Evolutionary conservation across 2,329 filamentous ascomycete genomes (phyloP).

Genomic region (Cryoendolithus antarcticus): DNA sequence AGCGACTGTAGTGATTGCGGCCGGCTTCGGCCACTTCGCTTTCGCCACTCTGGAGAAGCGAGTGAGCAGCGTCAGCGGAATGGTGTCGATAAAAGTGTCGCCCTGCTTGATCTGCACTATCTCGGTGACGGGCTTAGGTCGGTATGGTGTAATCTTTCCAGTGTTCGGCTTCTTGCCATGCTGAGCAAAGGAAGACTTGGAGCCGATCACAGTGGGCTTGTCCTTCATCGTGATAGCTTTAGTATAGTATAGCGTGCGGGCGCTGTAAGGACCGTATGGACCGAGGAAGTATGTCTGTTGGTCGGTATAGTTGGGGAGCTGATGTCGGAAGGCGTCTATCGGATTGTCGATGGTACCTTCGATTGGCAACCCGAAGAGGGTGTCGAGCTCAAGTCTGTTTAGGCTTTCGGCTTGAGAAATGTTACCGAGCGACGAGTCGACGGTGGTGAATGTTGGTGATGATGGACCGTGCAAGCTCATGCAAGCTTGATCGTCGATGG

Average conservation of each 20-base stretch:
- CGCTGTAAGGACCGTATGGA: conserved; percentile 1
- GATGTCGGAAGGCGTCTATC: conserved; percentile 5
- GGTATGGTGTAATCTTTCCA: background rate
- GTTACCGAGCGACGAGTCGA: background rate
- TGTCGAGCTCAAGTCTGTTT: background rate
- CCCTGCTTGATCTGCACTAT: conserved; percentile 7
- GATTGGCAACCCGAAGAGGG: conserved; percentile 2
- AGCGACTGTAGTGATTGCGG: background rate
- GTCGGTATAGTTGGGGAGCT: conserved; percentile 1
- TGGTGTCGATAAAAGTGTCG: conserved; percentile 5
- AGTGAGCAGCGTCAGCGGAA: conserved; percentile 5
- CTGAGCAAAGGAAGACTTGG: conserved; percentile 3
- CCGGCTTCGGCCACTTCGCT: conserved; percentile 5
- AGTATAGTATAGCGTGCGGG: background rate
- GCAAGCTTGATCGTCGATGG: no score
- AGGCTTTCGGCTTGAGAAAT: background rate
- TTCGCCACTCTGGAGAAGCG: conserved; percentile 10
- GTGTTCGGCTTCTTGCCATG: background rate
- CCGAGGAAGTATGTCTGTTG: conserved; percentile 2
- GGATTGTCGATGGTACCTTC: conserved; percentile 1
- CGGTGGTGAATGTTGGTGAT: background rate
- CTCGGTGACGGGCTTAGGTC: conserved; percentile 2
- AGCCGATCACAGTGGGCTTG: conserved; percentile 2
- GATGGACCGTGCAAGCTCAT: no score
- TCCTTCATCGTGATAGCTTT: background rate